Base-by-base conservation (phyloP, 1,284 basidiomycete species). In the Sporisorium sorghi region DNA sequence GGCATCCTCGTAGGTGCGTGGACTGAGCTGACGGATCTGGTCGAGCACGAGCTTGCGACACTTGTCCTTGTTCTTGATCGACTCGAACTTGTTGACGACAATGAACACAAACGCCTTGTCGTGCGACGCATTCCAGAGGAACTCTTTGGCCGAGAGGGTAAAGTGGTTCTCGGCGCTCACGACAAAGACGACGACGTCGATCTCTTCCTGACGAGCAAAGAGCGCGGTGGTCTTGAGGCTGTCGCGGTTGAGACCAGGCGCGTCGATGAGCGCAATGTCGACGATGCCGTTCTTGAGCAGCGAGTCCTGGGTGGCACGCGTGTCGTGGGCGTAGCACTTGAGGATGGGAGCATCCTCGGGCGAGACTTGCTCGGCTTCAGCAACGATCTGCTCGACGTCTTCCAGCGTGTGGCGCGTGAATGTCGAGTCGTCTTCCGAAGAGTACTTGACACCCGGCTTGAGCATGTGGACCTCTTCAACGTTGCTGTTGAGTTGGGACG, bases 91-190 rank as follows among this genome's bases (percentile, higher is more conserved):
- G 89, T 99, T 99, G 83, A 99, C 96, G 50, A 99, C 97, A 81
- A 99, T 92, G 87, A 99, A 99, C 39, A 99, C 88, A 85, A 97
- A 97, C 0, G 96, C 94, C 87, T 99, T 99, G 87, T 99, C 97
- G 82, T 94, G 92, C 85, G 92, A 92, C 1, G 97, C 95, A 79
- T 91, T 94, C 87, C 88, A 90, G 46, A 99, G 88, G 87, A 99
- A 99, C 85, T 99, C 95, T 83, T 92, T 93, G 10, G 94, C 93
- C 0, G 93, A 96, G 8, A 97, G 88, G 0, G 97, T 99, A 84
- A 99, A 97, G 87, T 99, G 96, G 86, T 99, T 99, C 86, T 98
- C 96, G 8, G 97, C 94, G 1, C 92, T 94, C 50, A 98, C 94
- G 73, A 98, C 94, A 85, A 99, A 99, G 58, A 99, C 95, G 60